Percentiles rank a stretch among this genome's conserved stretches.
Evolutionary conservation across 441 rosid species (phyloP).

Genomic region (Adansonia madagascariensis): DNA sequence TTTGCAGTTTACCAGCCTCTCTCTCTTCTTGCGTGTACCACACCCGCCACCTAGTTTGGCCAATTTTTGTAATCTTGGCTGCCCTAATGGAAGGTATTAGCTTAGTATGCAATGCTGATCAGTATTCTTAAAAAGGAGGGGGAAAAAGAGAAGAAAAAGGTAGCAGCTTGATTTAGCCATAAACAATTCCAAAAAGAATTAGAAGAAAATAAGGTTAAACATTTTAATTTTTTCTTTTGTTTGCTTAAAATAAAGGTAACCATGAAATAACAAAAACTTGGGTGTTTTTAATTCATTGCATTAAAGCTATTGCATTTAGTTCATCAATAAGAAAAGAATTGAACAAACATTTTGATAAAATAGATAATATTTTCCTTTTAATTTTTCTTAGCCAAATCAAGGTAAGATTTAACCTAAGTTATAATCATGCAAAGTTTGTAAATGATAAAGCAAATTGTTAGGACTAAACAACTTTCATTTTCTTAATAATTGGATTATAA

Average conservation of each 20-base stretch:
- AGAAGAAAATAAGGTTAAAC: background rate
- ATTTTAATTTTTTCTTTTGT: background rate
- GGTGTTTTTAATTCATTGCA: background rate
- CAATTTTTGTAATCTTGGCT: no score
- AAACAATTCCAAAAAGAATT: background rate
- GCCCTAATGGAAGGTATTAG: background rate
- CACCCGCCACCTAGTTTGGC: conserved; percentile 1
- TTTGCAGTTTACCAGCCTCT: background rate
- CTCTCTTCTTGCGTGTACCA: background rate
- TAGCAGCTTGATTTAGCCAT: background rate
- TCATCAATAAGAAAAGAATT: background rate
- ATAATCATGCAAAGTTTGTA: no score
- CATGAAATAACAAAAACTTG: background rate
- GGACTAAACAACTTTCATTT: no score
- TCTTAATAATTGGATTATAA: no score
- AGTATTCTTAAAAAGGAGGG: background rate
- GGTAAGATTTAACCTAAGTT: no score
- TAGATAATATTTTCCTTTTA: no score
- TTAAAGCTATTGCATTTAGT: background rate
- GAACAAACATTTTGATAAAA: no score
- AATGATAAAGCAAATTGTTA: no score
- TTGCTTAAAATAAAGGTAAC: background rate
- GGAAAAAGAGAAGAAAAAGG: background rate
- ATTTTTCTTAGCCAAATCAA: no score
- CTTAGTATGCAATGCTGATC: background rate